Evolutionary conservation across 176 grass and related monocot genomes (phyloP), one percentile per base, ranked within the genome.

Genomic region (Aegilops tauschii): DNA sequence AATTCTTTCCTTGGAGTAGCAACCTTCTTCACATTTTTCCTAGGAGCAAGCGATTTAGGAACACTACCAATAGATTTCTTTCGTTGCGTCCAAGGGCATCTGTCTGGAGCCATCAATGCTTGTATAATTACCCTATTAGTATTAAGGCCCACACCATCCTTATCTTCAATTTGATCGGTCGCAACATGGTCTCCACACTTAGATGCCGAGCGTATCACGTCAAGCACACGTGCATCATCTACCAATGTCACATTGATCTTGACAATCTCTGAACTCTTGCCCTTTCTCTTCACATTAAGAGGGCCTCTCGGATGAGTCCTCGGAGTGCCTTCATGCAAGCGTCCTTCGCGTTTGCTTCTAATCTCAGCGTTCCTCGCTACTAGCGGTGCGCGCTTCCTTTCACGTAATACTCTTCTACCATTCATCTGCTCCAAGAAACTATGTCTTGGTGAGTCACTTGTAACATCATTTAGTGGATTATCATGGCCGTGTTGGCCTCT

Each of bases 71-170:
- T 54, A 76, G 73, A 83, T 20, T 78, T 93, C 32, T 28, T 78
- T 61, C 61, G 61, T 72, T 67, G 77, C 77, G 9, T 52, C 93
- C 93, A 87, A 12, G 87, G 91, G 82, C 81, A 93, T 67, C 29
- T 75, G 34, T 68, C 67, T 30, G 81, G 77, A 77, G 87, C 84
- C 86, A 93, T 91, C 78, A 93, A 83, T 80, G 78, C 91, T 52
- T 77, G 91, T 69, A 89, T 70, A 67, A 86, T 83, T 74, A 83
- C 11, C 65, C 30, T 86, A 1, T 91, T 31, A 65, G 28, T 76
- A 73, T 50, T 35, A 87, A 66, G 14, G 13, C 88, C 70, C 36
- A 61, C 25, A 81, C 42, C n/a, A 80, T 85, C 61, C 73, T 47
- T 75, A 21, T 80, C 34, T 78, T 37, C 6, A 16, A 28, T 83